These are phyloP conservation scores for Phylloboletellus chloephorus DNA, from an alignment of 1,284 basidiomycete species.

Conservation along the genomic window DNA sequence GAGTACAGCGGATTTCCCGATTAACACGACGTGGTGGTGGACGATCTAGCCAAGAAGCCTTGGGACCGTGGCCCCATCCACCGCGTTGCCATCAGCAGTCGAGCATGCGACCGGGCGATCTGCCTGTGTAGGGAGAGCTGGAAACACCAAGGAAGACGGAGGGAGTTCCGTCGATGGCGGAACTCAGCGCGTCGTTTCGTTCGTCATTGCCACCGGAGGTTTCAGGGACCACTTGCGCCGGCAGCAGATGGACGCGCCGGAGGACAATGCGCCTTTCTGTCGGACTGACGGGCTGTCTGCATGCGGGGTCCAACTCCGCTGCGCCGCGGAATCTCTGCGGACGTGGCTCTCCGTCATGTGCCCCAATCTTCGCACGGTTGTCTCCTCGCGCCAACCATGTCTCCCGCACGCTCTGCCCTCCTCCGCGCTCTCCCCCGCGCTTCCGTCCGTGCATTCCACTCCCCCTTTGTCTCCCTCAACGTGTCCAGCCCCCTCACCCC, in stretches of 20 bases:
- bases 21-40: constrained; percentile 22
- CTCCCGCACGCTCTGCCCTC: constrained; percentile 4
- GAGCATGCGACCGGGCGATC: constrained; percentile 19
- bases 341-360: constrained; percentile 27
- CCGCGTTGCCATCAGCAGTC: constrained; percentile 17
- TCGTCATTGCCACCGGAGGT: constrained; percentile 5
- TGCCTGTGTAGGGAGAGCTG: constrained; percentile 8
- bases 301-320: constrained; percentile 13
- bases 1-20: constrained; percentile 22
- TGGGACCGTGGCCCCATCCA: constrained; percentile 6
- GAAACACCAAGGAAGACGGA: constrained; percentile 10
- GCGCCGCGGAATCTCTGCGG: constrained; percentile 13
- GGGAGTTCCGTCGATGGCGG: constrained; percentile 24
- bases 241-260: constrained; percentile 1
- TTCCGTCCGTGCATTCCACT: constrained; percentile 47
- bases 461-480: constrained; percentile 51
- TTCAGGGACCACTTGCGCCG: constrained; percentile 11
- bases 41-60: constrained; percentile 22
- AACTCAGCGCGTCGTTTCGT: constrained; percentile 17
- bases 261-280: not conserved
- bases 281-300: not conserved
- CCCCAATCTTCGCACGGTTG: constrained; percentile 23
- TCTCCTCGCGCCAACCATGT: constrained; percentile 17
- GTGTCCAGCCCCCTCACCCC: constrained; percentile 32
- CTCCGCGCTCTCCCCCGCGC: constrained; percentile 7